phyloP scores from a whole-genome alignment of 441 rosid genomes.

The Pelargonium citronellum region DNA sequence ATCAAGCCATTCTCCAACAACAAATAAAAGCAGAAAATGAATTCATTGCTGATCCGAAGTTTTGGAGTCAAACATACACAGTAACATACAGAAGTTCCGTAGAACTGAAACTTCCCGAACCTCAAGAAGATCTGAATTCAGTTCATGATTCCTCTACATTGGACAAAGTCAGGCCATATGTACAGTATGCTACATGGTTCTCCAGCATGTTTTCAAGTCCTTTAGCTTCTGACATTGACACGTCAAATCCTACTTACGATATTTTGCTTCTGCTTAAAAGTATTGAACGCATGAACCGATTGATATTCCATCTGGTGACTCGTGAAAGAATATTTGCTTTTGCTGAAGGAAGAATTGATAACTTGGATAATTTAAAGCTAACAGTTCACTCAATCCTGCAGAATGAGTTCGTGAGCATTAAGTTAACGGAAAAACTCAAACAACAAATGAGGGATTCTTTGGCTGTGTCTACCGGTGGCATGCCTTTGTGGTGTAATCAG shows the following conservation, averaged over 20 bases:
- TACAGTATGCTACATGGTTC: conserved; percentile 39
- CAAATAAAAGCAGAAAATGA: conserved; percentile 54
- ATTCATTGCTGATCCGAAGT: conserved; percentile 34
- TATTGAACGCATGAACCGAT: conserved; percentile 69
- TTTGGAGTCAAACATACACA: conserved; percentile 61
- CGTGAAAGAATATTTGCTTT: conserved; percentile 55
- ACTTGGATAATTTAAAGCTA: conserved; percentile 62
- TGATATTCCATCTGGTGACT: conserved; percentile 60
- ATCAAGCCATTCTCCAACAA: conserved; percentile 80
- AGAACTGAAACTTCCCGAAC: conserved; percentile 27
- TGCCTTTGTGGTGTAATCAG: conserved; percentile 89
- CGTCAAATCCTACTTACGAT: conserved; percentile 54
- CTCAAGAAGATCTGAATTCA: conserved; percentile 25
- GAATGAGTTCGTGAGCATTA: conserved; percentile 67
- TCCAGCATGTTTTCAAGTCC: conserved; percentile 46
- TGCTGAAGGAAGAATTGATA: conserved; percentile 55
- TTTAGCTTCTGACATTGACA: conserved; percentile 51
- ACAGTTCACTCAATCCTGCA: conserved; percentile 45
- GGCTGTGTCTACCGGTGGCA: conserved; percentile 59
- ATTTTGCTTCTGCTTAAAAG: conserved; percentile 68
- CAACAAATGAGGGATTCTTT: conserved; percentile 84
- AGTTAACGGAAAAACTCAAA: conserved; percentile 89
- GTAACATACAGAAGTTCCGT: conserved; percentile 53
- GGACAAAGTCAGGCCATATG: conserved; percentile 24
- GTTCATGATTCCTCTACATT: conserved; percentile 24